Evolutionary conservation across 352 stramenopile genomes (phyloP).

Genomic region (Pythium coloratum): DNA sequence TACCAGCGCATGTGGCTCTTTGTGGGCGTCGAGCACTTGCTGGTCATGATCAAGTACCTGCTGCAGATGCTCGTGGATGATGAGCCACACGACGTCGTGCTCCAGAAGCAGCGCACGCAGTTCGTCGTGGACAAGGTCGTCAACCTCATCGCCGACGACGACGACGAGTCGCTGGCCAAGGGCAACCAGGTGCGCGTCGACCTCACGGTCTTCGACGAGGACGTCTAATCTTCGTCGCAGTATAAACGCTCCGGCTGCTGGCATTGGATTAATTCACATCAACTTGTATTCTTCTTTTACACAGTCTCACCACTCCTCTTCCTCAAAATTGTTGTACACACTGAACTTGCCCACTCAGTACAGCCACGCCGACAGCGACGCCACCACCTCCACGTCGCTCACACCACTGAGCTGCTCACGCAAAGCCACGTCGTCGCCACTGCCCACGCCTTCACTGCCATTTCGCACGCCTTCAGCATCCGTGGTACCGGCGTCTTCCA

Average conservation of each 20-base stretch:
- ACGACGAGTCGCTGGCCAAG: constrained; percentile 61
- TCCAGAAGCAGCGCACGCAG: constrained; percentile 68
- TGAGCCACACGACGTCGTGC: constrained; percentile 58
- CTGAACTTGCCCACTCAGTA: constrained; percentile 28
- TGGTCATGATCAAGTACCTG: constrained; percentile 72
- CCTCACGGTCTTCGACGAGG: constrained; percentile 77
- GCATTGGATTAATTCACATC: constrained; percentile 12
- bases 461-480: neutral
- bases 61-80: constrained; percentile 71
- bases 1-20: constrained; percentile 65
- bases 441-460: neutral
- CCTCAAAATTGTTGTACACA: constrained; percentile 20
- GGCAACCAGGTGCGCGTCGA: constrained; percentile 81
- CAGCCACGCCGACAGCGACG: constrained; percentile 63
- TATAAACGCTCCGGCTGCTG: neutral
- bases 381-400: constrained; percentile 30
- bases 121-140: constrained; percentile 81
- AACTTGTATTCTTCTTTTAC: constrained; percentile 9
- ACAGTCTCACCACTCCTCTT: neutral
- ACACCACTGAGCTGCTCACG: neutral
- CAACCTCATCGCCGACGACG: constrained; percentile 69
- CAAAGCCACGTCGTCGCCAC: constrained; percentile 8
- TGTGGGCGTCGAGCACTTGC: constrained; percentile 57
- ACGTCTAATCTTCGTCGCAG: constrained; percentile 36
- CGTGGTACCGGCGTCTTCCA: neutral